phyloP scores from a whole-genome alignment of 495 filamentous ascomycete species.

The Venustampulla echinocandica region DNA sequence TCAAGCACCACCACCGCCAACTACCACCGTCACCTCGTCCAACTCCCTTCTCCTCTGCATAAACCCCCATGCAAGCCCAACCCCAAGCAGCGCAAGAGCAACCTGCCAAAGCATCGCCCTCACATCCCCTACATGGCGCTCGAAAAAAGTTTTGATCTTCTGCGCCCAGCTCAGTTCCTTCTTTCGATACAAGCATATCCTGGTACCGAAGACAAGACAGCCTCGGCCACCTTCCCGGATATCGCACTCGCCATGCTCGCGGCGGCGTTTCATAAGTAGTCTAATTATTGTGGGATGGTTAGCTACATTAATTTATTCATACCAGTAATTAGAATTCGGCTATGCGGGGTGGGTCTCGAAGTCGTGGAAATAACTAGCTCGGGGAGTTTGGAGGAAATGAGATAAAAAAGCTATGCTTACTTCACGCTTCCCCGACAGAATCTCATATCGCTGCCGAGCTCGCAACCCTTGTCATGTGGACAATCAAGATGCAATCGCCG shows the following conservation, averaged over 20 bases:
- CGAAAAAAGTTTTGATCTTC: not conserved
- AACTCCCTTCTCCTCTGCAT: not conserved
- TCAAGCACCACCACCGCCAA: too few species aligned
- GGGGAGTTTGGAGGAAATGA: not conserved
- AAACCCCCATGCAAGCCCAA: not conserved
- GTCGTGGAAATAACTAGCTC: too few species aligned
- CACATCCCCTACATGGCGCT: not conserved
- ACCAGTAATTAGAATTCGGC: not conserved
- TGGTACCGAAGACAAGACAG: constrained; percentile 42
- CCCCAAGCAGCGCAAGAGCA: not conserved
- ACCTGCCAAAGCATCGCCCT: not conserved
- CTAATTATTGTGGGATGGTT: constrained; percentile 17
- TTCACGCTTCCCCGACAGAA: constrained; percentile 44
- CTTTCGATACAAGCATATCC: constrained; percentile 24
- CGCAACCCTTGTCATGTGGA: constrained; percentile 38
- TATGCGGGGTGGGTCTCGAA: too few species aligned
- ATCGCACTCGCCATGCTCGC: constrained; percentile 47
- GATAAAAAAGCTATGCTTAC: constrained; percentile 22
- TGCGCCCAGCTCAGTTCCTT: not conserved
- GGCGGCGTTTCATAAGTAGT: constrained; percentile 41
- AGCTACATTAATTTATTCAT: not conserved
- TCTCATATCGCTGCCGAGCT: constrained; percentile 40
- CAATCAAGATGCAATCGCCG: constrained; percentile 42
- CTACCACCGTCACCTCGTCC: not conserved
- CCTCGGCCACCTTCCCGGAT: constrained; percentile 40